Evolutionary conservation across 495 filamentous ascomycete genomes (phyloP), one percentile per base, ranked within the genome.

Genomic region (Entonaema liquescens): DNA sequence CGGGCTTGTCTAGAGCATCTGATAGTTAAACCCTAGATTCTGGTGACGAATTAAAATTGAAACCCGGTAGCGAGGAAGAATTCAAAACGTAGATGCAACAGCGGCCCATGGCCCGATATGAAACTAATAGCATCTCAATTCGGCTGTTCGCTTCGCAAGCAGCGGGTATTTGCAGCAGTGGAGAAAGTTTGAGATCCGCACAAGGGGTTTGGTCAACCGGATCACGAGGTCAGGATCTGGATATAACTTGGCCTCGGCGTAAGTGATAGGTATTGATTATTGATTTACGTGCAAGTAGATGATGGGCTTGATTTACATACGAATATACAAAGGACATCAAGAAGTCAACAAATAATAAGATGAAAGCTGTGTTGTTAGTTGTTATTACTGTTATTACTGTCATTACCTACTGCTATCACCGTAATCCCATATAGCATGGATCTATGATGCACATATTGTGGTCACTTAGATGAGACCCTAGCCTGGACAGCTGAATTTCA

Each of bases 101-200:
- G 38, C 19, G 23, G 35, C 28, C 36, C 38, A 56, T 52, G 40
- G 33, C 26, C 38, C 26, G 23, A 50, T 52, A 38, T 71, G 68
- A 67, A 71, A 71, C 68, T 36, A 12, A 44, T 5, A 60, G 40
- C 38, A 65, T 59, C 62, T 65, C 11, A 17, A 66, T 65, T 60
- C 49, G 68, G 68, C 4, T 31, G 21, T 49, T 71, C 40, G 17
- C 68, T 49, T 28, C 38, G 58, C 25, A 12, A 42, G 33, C 23
- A 25, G 33, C 49, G 23, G 38, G 38, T 50, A 35, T 56, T 56
- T 49, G 36, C 25, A 44, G 19, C n/a, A 38, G 59, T 59, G 54
- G 67, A 60, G 53, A 53, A 47, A 6, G 67, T 50, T 65, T 65
- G 49, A 59, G 60, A 56, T 65, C 44, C 38, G 56, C 42, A 58